Conservation (phyloP, 2,329 filamentous ascomycete genomes). For the Graphiopsis chlorocephala region DNA sequence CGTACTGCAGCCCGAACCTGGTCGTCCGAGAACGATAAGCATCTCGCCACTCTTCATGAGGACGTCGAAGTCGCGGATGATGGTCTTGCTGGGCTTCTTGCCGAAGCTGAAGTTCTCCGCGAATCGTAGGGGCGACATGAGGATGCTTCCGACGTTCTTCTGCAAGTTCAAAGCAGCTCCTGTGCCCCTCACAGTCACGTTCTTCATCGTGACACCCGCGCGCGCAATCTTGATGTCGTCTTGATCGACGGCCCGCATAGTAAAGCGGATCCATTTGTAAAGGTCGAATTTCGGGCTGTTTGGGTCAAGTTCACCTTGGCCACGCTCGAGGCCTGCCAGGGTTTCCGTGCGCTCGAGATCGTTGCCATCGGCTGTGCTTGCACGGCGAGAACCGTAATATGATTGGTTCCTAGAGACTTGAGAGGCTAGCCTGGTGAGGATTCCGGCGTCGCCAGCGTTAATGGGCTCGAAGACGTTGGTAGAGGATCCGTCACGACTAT, state of each 20-base stretch:
- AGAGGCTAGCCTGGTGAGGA: slow-evolving; percentile 24
- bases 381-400: slow-evolving; percentile 20
- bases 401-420: slow-evolving; percentile 19
- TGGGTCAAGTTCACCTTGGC: slow-evolving; percentile 54
- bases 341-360: slow-evolving; percentile 29
- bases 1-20: slow-evolving; percentile 61
- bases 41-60: slow-evolving; percentile 51
- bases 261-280: slow-evolving; percentile 52
- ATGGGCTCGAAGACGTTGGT: slow-evolving; percentile 21
- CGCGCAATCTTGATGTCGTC: slow-evolving; percentile 54
- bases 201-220: slow-evolving; percentile 62
- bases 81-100: slow-evolving; percentile 53
- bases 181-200: slow-evolving; percentile 65
- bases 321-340: slow-evolving; percentile 40
- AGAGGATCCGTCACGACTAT: slow-evolving; percentile 13
- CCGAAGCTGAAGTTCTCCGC: slow-evolving; percentile 53
- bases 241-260: slow-evolving; percentile 51
- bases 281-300: slow-evolving; percentile 52
- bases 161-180: slow-evolving; percentile 67
- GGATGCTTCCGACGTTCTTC: slow-evolving; percentile 60
- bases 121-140: slow-evolving; percentile 57
- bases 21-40: slow-evolving; percentile 47
- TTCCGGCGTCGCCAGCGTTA: slow-evolving; percentile 20
- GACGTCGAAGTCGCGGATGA: slow-evolving; percentile 54
- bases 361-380: slow-evolving; percentile 16